Evolutionary conservation across 495 filamentous ascomycete species (phyloP), one percentile per base, ranked within the genome.

Genomic region (Cercophora samala): DNA sequence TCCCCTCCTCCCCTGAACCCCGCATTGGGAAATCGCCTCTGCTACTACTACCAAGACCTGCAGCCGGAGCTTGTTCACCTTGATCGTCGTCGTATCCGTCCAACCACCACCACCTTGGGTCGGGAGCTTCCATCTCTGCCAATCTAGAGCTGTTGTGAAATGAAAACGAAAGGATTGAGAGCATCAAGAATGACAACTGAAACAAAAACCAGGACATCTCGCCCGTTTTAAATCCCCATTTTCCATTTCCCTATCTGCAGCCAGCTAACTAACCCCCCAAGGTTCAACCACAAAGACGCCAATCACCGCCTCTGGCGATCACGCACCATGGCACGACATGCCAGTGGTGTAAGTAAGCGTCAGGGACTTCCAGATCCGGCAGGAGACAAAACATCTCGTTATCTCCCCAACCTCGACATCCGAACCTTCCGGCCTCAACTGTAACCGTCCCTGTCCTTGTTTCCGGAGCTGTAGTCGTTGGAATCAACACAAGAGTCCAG

Each of bases 311-410:
- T 46, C 4, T 29, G 26, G 26, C 8, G 15, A 18, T 32, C 29
- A 3, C 29, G 4, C 3, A 46, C 53, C 53, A 23, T 56, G n/a
- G 22, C 53, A 56, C 53, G 53, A 23, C 53, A 56, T 56, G 53
- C 53, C 53, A 21, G 53, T 56, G 53, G 53, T 56, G 53, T 56
- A 56, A 56, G 53, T 56, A 56, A 56, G n/a, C 53, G 22, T 56
- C 53, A 56, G 8, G n/a, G 53, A 23, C n/a, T 23, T 21, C 58
- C 22, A 15, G 21, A 60, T 60, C 58, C 58, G 53, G 53, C 53
- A 56, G 53, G 53, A 21, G 53, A 56, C 6, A 58, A 58, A 58
- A 58, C 54, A 24, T 18, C 58, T 60, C 24, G 8, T 17, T 13
- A 60, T 60, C 58, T 60, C 9, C 17, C 23, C 4, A 29, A 29